Evolutionary conservation across 202 grass and related monocot species (phyloP), one percentile per base, ranked within the genome.

Genomic region (Setaria italica): DNA sequence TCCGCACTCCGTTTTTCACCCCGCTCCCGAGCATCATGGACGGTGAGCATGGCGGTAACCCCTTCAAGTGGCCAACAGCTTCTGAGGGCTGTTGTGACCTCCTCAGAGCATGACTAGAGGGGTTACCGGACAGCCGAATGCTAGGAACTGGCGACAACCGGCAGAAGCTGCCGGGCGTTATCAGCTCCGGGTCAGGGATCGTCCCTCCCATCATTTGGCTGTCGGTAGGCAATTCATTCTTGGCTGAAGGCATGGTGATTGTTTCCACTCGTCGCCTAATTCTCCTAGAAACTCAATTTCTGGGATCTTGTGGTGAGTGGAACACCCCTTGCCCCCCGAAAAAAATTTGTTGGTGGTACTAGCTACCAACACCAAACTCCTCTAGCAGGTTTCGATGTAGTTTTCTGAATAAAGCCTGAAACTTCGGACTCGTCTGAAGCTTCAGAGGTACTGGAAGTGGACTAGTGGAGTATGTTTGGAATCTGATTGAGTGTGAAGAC

Each of bases 141-240:
- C 42, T 70, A 64, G 33, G 65, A 16, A 46, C 47, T 9, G 82
- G 86, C 7, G 10, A 58, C 50, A 59, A 19, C 68, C 11, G 30
- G 82, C 59, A 46, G 57, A 51, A 20, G 14, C 62, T 54, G 76
- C 89, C 20, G n/a, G 62, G 1, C 1, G 11, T 11, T 50, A n/a
- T 76, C 74, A 68, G 60, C 59, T 84, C 84, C 17, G 29, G 88
- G 32, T 25, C 72, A 82, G 88, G 80, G 84, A 62, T 87, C 15
- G 58, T 25, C 88, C 79, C 86, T 70, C 67, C 83, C 68, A 63
- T 80, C 45, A 13, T 77, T 65, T 81, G 80, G 78, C 73, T 92
- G 54, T 29, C 84, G 51, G 20, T 43, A 81, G 93, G 93, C 93
- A 95, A 95, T 55, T 95, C 90, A 95, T 95, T 92, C 93, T 95